phyloP scores from a whole-genome alignment of 225 moss, liverwort and hornwort genomes.

The Polytrichum formosum region DNA sequence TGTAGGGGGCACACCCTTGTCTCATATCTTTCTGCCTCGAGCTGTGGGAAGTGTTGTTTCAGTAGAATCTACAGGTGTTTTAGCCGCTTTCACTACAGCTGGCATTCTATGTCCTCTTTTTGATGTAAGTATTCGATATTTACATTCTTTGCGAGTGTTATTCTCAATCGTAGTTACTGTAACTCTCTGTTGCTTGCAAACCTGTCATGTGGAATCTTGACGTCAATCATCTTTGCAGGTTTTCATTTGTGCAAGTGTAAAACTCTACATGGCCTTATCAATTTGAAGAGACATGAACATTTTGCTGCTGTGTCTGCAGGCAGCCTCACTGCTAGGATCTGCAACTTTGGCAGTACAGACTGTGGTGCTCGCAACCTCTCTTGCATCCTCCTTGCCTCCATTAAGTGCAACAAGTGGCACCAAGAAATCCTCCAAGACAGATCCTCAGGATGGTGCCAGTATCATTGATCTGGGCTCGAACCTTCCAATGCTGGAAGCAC shows the following conservation, averaged over 20 bases:
- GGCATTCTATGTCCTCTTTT: slow-evolving; percentile 73
- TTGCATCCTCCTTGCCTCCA: slow-evolving; percentile 62
- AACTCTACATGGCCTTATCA: no score
- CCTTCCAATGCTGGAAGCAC: slow-evolving; percentile 26
- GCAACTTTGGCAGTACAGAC: slow-evolving; percentile 88
- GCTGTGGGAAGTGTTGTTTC: slow-evolving; percentile 32
- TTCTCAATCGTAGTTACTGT: no score
- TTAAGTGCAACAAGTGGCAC: slow-evolving; percentile 7
- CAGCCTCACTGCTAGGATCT: slow-evolving; percentile 73
- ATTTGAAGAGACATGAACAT: no score
- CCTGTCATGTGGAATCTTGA: neutral
- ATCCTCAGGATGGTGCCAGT: slow-evolving; percentile 17
- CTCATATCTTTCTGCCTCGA: slow-evolving; percentile 66
- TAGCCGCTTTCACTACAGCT: slow-evolving; percentile 48
- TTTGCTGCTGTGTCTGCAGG: slow-evolving; percentile 41
- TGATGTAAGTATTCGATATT: slow-evolving; percentile 47
- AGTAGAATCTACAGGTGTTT: slow-evolving; percentile 28
- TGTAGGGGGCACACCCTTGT: slow-evolving; percentile 78
- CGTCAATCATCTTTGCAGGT: neutral
- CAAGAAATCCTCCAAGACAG: slow-evolving; percentile 12
- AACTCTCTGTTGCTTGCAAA: no score
- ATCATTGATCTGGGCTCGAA: slow-evolving; percentile 16
- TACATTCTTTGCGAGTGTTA: no score
- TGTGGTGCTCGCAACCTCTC: slow-evolving; percentile 82
- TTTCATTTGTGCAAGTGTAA: no score